Conservation (phyloP, 345 rosid species). For the Gynandropsis gynandra region DNA sequence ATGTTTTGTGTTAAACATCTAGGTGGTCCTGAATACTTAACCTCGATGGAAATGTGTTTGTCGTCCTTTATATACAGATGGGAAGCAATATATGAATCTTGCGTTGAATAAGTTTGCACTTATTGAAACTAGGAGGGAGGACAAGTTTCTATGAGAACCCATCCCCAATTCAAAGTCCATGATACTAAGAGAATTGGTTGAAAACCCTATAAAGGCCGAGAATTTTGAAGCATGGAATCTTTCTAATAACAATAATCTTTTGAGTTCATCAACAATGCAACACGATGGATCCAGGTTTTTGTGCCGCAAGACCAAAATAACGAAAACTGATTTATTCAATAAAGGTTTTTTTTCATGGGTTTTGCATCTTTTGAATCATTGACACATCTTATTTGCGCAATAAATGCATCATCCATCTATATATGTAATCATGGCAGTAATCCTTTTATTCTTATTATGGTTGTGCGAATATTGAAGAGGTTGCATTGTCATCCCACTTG, state of each 20-base stretch:
- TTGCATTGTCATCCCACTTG: constrained; percentile 44
- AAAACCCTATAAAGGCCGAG: constrained; percentile 36
- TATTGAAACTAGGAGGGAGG: constrained; percentile 34
- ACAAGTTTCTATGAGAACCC: constrained; percentile 39
- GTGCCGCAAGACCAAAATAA: constrained; percentile 18
- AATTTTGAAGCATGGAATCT: too few species aligned
- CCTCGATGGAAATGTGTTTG: constrained; percentile 10
- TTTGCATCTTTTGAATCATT: background rate
- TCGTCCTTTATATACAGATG: constrained; percentile 42
- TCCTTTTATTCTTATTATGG: background rate
- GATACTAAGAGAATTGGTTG: constrained; percentile 37
- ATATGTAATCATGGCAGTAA: background rate
- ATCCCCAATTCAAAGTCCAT: constrained; percentile 36
- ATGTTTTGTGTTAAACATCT: background rate
- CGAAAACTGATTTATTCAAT: constrained; percentile 20
- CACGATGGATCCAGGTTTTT: constrained; percentile 35
- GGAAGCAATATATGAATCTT: constrained; percentile 50
- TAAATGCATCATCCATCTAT: background rate
- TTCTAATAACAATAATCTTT: constrained; percentile 29
- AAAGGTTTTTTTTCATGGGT: constrained; percentile 34
- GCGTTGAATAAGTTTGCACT: constrained; percentile 44
- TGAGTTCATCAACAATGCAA: constrained; percentile 24
- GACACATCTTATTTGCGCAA: background rate
- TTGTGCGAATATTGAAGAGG: constrained; percentile 41
- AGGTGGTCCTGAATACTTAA: constrained; percentile 9